Evolutionary conservation across 371 early-diverging fungal genomes (phyloP).

Genomic region (Mucor irregularis): DNA sequence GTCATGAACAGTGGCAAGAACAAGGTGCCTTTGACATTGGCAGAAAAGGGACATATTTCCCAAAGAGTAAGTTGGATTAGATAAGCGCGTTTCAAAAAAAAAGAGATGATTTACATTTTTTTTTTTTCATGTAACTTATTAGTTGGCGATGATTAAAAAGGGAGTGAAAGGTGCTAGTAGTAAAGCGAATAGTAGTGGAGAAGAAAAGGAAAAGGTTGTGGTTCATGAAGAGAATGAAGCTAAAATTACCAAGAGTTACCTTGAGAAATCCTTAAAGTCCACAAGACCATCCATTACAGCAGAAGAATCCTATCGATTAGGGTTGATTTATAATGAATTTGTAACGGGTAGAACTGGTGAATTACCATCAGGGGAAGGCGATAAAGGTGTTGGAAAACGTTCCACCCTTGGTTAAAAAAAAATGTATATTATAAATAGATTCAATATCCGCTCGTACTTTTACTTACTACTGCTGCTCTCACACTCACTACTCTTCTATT

Average conservation of each 20-base stretch:
- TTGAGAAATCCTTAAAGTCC: conserved; percentile 59
- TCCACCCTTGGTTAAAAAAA: conserved; percentile 57
- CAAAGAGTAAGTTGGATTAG: conserved; percentile 47
- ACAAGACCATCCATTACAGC: conserved; percentile 69
- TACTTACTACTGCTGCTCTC: too few species aligned
- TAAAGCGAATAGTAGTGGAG: neutral
- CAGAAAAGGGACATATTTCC: conserved; percentile 63
- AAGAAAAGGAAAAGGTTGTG: conserved; percentile 8
- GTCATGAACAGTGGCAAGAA: conserved; percentile 33
- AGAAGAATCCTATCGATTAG: conserved; percentile 59
- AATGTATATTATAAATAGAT: neutral
- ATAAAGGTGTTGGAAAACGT: conserved; percentile 66
- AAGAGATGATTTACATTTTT: neutral
- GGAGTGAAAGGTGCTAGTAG: conserved; percentile 18
- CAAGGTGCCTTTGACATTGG: conserved; percentile 55
- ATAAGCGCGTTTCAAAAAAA: neutral
- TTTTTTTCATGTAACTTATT: too few species aligned
- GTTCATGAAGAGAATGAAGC: conserved; percentile 25
- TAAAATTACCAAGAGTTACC: conserved; percentile 50
- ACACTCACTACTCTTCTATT: neutral
- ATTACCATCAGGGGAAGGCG: conserved; percentile 66
- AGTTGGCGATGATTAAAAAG: conserved; percentile 59
- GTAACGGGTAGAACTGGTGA: conserved; percentile 69
- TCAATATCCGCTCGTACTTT: too few species aligned
- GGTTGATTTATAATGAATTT: conserved; percentile 67